Percentiles rank a stretch among this genome's conserved stretches.
Evolutionary conservation across 2,329 filamentous ascomycete species (phyloP).

Genomic region (Neurospora sp.): DNA sequence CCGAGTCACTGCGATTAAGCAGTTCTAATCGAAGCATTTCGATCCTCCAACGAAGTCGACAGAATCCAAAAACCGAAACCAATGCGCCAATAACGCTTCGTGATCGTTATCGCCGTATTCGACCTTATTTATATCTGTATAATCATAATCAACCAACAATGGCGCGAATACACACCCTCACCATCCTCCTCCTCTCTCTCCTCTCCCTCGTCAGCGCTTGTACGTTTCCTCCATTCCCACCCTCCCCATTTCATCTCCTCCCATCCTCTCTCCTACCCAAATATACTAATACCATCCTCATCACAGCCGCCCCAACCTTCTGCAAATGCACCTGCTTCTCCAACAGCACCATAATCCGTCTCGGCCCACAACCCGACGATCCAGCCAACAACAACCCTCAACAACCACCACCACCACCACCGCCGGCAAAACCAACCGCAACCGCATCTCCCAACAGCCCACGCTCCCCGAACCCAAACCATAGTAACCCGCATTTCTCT

Average conservation of each 20-base stretch:
- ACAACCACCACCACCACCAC: conserved; percentile 18
- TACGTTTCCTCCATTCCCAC: conserved; percentile 7
- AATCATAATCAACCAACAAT: conserved; percentile 7
- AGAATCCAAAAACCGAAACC: background rate
- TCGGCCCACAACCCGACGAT: conserved; percentile 35
- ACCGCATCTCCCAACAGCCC: background rate
- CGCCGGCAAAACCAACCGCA: conserved; percentile 8
- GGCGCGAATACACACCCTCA: conserved; percentile 12
- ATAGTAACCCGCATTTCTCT: background rate
- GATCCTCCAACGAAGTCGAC: background rate
- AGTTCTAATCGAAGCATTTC: background rate
- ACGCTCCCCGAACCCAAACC: conserved; percentile 9
- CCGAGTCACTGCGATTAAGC: background rate
- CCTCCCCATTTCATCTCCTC: background rate
- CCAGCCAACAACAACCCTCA: conserved; percentile 14
- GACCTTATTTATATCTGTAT: background rate
- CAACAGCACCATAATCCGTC: conserved; percentile 57
- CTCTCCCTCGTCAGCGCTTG: conserved; percentile 13
- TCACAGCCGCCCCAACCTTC: conserved; percentile 49
- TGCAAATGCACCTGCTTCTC: conserved; percentile 64
- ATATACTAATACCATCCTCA: conserved; percentile 13
- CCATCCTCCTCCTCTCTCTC: conserved; percentile 8
- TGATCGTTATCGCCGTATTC: background rate
- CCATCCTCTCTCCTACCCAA: conserved; percentile 13
- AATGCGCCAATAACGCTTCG: background rate